phyloP scores from a whole-genome alignment of 2,329 filamentous ascomycete genomes.

The Diaporthe batatas region DNA sequence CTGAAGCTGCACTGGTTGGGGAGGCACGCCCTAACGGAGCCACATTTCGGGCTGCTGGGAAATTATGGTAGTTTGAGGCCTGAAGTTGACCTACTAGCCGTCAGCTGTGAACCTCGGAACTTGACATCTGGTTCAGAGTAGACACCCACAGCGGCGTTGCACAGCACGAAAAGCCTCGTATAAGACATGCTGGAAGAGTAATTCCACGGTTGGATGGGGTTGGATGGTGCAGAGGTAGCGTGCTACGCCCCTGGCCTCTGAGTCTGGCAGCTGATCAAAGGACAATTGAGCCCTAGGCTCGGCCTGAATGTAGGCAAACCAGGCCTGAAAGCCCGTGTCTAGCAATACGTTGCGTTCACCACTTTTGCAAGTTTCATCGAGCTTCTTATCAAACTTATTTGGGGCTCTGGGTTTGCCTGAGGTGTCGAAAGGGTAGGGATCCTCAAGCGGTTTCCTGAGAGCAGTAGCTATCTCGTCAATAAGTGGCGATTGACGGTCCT shows the following conservation, averaged over 20 bases:
- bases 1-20: background rate
- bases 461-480: background rate
- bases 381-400: background rate
- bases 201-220: background rate
- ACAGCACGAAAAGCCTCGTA: background rate
- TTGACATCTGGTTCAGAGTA: background rate
- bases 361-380: background rate
- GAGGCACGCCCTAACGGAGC: background rate
- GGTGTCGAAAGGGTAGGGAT: background rate
- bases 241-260: background rate
- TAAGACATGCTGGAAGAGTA: background rate
- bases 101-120: background rate
- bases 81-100: background rate
- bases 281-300: background rate
- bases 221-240: background rate
- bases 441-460: background rate
- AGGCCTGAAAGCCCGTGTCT: background rate
- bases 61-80: background rate
- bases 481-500: background rate
- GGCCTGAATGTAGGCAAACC: background rate
- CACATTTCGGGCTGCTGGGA: too few species aligned
- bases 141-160: background rate
- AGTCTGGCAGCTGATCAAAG: background rate
- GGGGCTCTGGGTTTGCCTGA: constrained; percentile 1
- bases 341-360: background rate